Evolutionary conservation across 176 grass and related monocot species (phyloP).

Genomic region (Avena insularis): DNA sequence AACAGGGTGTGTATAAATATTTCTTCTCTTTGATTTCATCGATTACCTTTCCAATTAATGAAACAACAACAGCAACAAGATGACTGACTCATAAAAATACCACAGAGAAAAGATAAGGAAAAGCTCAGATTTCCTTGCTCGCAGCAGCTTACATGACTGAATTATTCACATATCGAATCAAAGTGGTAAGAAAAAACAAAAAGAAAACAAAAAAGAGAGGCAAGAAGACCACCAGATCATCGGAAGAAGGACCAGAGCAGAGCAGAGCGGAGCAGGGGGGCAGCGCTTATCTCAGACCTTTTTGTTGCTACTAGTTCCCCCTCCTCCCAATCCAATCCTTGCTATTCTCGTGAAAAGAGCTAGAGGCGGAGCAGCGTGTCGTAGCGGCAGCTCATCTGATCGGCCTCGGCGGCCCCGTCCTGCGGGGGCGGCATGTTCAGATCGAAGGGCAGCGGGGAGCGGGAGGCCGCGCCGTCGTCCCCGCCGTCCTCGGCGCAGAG

Average conservation of each 20-base stretch:
- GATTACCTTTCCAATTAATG: conserved; percentile 52
- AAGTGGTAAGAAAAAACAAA: conserved; percentile 43
- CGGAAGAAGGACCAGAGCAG: conserved; percentile 23
- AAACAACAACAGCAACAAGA: conserved; percentile 45
- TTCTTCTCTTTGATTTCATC: conserved; percentile 44
- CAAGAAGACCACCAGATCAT: conserved; percentile 59
- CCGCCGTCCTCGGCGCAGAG: conserved; percentile 48
- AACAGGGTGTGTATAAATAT: conserved; percentile 38
- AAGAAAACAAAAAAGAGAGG: not conserved
- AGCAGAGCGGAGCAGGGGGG: not conserved
- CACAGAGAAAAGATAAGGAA: conserved; percentile 54
- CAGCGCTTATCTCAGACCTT: conserved; percentile 11
- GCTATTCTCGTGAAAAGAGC: conserved; percentile 17
- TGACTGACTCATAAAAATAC: conserved; percentile 1
- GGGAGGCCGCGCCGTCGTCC: conserved; percentile 45
- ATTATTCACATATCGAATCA: conserved; percentile 80
- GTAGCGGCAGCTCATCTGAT: conserved; percentile 64
- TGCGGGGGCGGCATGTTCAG: conserved; percentile 74
- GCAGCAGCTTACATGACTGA: conserved; percentile 59
- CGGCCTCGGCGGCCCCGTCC: conserved; percentile 49
- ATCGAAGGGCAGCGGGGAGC: conserved; percentile 68
- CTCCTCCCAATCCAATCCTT: conserved; percentile 37
- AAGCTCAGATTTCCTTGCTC: conserved; percentile 72
- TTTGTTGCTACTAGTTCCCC: not conserved
- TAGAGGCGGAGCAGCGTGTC: conserved; percentile 68